A percentile compares a stretch with the other conserved stretches of the same genome.
Evolutionary conservation across 2,329 filamentous ascomycete species (phyloP).

Genomic region (Venturia oleaginea): DNA sequence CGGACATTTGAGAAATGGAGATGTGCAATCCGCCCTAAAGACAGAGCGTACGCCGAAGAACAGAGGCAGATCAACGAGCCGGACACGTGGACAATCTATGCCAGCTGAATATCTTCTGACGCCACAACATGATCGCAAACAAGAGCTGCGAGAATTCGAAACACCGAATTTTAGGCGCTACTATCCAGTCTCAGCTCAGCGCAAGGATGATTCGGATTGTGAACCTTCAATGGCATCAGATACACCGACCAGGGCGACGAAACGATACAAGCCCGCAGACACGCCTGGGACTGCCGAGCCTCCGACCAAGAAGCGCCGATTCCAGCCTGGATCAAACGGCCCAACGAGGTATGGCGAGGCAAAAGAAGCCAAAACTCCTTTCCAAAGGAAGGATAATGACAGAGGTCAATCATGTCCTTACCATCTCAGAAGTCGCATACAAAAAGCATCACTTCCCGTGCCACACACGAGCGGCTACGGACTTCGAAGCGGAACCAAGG

Average conservation of each 20-base stretch:
- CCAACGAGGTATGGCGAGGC: neutral
- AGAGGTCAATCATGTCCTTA: neutral
- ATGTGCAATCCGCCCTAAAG: neutral
- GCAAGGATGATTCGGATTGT: neutral
- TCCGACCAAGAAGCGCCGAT: neutral
- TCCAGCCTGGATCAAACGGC: neutral
- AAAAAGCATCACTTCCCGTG: neutral
- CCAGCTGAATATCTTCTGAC: neutral
- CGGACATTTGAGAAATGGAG: neutral
- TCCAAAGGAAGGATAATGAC: neutral
- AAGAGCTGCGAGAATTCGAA: neutral
- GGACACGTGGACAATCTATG: neutral
- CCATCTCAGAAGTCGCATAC: neutral
- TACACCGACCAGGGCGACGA: neutral
- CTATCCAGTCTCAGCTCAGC: neutral
- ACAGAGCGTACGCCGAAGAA: neutral
- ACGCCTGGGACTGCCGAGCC: neutral
- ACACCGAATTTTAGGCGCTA: neutral
- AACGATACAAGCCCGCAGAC: neutral
- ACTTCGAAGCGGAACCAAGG: neutral
- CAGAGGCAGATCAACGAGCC: neutral
- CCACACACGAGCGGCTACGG: neutral
- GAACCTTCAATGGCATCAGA: neutral
- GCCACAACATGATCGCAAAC: neutral
- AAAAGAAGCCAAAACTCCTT: neutral